Base-by-base conservation (phyloP, 1,284 basidiomycete species). In the Ceratobasidium sp. region DNA sequence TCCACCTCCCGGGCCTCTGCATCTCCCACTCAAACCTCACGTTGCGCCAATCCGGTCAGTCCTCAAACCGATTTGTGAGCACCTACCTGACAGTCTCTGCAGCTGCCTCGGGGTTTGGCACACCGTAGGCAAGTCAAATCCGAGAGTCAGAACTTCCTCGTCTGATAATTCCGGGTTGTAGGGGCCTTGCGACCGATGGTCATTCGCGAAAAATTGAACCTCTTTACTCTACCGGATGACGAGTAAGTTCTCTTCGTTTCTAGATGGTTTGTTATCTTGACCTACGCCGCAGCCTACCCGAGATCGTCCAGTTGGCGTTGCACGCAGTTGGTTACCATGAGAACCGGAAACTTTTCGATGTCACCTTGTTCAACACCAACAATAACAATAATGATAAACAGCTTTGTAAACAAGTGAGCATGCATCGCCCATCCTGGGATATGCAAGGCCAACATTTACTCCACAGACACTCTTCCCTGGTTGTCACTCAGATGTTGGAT, bases 321-420 rank as follows among this genome's bases (percentile, higher is more conserved):
- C 75, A 76, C 29, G 75, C 31, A 1, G 31, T 76, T 19, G 54
- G 74, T 16, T 62, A 76, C n/a, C 59, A 76, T 31, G 75, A 76
- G 43, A 66, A 76, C 29, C 46, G 75, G 6, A 63, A 41, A 46
- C 66, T 54, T 8, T 74, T 76, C 14, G 31, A 46, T 24, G 41
- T 49, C 6, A 54, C 24, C 2, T 27, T 76, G 8, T 75, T 73
- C 31, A 24, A 73, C 19, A 14, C 63, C 31, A 24, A 73, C 19
- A 14, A 8, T n/a, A n/a, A 43, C 39, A 16, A 24, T 31, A 46
- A 11, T 9, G 53, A 61, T 19, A 41, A 59, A 24, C 7, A 51
- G 13, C 11, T 16, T 16, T 49, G 48, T 46, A 73, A 31, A 19
- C 72, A 75, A 34, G 64, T 54, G 13, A 66, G 59, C 51, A 29